A percentile compares a stretch with the other conserved stretches of the same genome.
Conservation (phyloP, 441 rosid genomes). For the Populus tomentosa region DNA sequence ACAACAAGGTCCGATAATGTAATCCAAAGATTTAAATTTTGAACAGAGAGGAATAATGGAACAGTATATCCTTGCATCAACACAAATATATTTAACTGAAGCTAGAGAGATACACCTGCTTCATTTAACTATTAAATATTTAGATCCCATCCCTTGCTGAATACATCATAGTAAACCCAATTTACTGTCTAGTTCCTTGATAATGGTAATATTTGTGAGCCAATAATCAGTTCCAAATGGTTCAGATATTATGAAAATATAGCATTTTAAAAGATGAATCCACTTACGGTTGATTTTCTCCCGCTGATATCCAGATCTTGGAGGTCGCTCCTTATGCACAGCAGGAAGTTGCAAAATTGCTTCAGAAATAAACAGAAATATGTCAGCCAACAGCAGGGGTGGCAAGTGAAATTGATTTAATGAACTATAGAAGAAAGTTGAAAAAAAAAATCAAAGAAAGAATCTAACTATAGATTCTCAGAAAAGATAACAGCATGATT, state of each 20-base stretch:
- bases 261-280: conserved; percentile 12
- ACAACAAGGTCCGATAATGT: too few species aligned
- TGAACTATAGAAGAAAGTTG: background rate
- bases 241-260: conserved; percentile 1
- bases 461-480: background rate
- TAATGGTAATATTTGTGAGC: background rate
- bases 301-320: conserved; percentile 82
- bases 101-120: background rate
- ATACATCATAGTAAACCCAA: background rate
- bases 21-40: too few species aligned
- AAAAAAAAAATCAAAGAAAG: background rate
- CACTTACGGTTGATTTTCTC: conserved; percentile 79
- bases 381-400: conserved; percentile 22
- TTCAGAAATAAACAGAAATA: conserved; percentile 30
- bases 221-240: conserved; percentile 2
- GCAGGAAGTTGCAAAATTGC: conserved; percentile 97
- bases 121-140: background rate
- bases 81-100: background rate
- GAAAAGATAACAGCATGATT: background rate
- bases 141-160: background rate
- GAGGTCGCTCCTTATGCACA: conserved; percentile 68
- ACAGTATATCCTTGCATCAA: background rate
- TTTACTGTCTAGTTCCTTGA: background rate
- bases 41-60: too few species aligned
- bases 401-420: conserved; percentile 11